A percentile compares a stretch with the other conserved stretches of the same genome.
Conservation (phyloP, 345 rosid species). For the Dimocarpus longan region DNA sequence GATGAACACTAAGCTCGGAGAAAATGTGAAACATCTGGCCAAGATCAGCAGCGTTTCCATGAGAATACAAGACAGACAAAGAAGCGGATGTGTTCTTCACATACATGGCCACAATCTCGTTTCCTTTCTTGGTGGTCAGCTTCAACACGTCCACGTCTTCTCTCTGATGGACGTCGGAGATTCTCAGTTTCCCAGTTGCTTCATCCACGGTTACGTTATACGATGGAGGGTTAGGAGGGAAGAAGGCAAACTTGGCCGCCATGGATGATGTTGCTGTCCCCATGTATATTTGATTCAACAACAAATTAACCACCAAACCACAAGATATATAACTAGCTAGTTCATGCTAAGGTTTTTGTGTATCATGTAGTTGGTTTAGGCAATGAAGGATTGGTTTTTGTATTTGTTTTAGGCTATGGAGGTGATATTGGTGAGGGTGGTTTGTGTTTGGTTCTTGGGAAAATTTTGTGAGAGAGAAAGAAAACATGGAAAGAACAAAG, state of each 20-base stretch:
- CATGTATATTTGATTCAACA: too few species aligned
- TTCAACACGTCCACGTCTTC: conserved; percentile 69
- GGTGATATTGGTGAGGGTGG: conserved; percentile 17
- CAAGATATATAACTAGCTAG: too few species aligned
- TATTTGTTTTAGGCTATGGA: too few species aligned
- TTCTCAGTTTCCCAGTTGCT: conserved; percentile 56
- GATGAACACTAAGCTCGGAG: conserved; percentile 69
- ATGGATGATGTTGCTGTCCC: conserved; percentile 59
- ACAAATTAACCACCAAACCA: too few species aligned
- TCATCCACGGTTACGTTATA: conserved; percentile 57
- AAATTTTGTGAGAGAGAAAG: conserved; percentile 6
- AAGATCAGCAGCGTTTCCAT: conserved; percentile 93
- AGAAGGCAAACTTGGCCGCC: conserved; percentile 90
- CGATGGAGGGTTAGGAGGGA: conserved; percentile 93
- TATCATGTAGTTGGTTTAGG: background rate
- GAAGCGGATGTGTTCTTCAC: conserved; percentile 75
- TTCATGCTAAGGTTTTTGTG: too few species aligned
- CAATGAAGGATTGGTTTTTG: too few species aligned
- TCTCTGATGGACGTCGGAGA: conserved; percentile 50
- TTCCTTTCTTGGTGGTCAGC: conserved; percentile 66
- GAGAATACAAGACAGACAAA: conserved; percentile 77
- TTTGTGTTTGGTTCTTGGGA: conserved; percentile 38
- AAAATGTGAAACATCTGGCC: conserved; percentile 74
- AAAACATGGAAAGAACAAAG: conserved; percentile 16
- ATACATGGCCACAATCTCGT: conserved; percentile 66